Evolutionary conservation across 108 stramenopile genomes (phyloP), one percentile per base, ranked within the genome.

Genomic region (Nitzschia sp.): DNA sequence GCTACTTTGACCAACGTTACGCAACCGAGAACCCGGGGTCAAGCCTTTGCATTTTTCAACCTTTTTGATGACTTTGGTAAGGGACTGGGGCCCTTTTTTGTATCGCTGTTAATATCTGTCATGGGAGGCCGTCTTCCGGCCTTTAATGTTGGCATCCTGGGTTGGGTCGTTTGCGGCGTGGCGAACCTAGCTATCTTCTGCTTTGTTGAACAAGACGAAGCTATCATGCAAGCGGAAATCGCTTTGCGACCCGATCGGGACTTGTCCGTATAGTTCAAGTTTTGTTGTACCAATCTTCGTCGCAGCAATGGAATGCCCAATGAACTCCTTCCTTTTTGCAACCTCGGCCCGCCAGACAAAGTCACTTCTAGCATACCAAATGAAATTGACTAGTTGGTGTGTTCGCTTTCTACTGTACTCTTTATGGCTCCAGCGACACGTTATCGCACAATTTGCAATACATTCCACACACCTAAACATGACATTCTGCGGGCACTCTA

Each of bases 1-100:
- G 86, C 91, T 18, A 88, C 85, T 5, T 64, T 95, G 24, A 85
- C 90, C 58, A 96, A 96, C 71, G 91, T 92, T 0, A 90, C 90
- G 2, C 51, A 87, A 34, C 95, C 95, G 1, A 73, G 82, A 17
- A 60, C 81, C 33, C 70, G 95, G 30, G 95, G 92, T 6, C 78
- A 82, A 53, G 89, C 95, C 3, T 91, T 91, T 77, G 89, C 93
- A 25, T 70, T 91, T 4, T 82, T 87, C 46, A 89, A 81, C 46
- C 81, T 86, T 1, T 85, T 89, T 66, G 95, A 96, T 57, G 95
- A 96, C 54, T 80, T 96, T 69, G 95, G 95, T 2, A 78, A 92
- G 59, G 95, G 95, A 1, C 73, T 92, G 2, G 95, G 95, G 3
- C 95, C 95, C 1, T 86, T 83, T 11, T 82, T 95, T 66, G 83